Evolutionary conservation across 2,329 filamentous ascomycete species (phyloP), one percentile per base, ranked within the genome.

Genomic region (Ophiostoma pallidulum): DNA sequence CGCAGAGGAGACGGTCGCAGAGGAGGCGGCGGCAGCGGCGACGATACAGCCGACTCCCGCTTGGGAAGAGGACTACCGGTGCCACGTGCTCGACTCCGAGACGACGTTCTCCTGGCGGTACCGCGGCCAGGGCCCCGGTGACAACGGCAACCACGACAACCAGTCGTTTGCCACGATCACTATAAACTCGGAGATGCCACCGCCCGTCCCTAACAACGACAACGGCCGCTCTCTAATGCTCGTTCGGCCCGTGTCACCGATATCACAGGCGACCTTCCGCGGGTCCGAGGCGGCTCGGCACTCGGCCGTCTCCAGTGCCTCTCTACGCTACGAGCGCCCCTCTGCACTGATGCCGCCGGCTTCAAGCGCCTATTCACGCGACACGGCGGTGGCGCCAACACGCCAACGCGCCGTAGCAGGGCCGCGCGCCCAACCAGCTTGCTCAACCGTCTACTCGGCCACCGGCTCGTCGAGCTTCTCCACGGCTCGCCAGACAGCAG

Each of bases 51-150:
- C 38, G 26, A 12, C 18, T 2, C 39, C 43, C 2, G 16, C 29
- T 1, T 48, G 48, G 44, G 47, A 52, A 37, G 48, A 45, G 7
- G 44, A 47, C 18, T 52, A 52, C 40, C 37, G 35, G 12, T 48
- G 33, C 20, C 32, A 50, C 22, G 26, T 50, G n/a, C 24, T 48
- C n/a, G 35, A 52, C n/a, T 48, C 44, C 26, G 16, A 36, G 28
- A 20, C 45, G 29, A 33, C 24, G 5, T 19, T 42, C 7, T 28
- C 37, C 9, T 16, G 14, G 29, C 37, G 4, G 18, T 7, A 22
- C 37, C 10, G 28, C 20, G 14, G 4, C n/a, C 20, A 1, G 20
- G 9, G 29, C 9, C 26, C 8, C 12, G n/a, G 16, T 12, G 32
- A 19, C 37, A 14, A 28, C 22, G 16, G 13, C 20, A 16, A 18